Evolutionary conservation across 352 stramenopile genomes (phyloP).

Genomic region (Pythium aristosporum): DNA sequence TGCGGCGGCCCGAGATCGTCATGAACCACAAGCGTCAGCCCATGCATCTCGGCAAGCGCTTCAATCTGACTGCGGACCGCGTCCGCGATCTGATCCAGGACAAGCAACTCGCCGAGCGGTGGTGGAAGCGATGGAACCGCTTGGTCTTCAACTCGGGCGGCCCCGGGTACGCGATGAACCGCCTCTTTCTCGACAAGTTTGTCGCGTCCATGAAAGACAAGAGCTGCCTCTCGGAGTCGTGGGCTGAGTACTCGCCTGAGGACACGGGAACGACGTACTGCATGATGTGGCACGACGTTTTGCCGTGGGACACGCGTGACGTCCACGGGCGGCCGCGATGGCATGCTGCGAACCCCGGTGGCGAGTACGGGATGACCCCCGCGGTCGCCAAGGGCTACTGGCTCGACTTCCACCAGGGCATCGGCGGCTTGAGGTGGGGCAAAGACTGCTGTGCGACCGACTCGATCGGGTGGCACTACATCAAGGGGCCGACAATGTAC

Average conservation of each 20-base stretch:
- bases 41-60: conserved; percentile 83
- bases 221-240: conserved; percentile 60
- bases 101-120: conserved; percentile 63
- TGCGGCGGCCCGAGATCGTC: conserved; percentile 65
- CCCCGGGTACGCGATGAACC: conserved; percentile 79
- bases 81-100: conserved; percentile 40
- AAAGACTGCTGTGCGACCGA: conserved; percentile 59
- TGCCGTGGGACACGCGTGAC: conserved; percentile 74
- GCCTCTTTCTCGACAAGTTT: conserved; percentile 71
- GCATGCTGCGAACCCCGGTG: conserved; percentile 69
- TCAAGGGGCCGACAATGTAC: conserved; percentile 70
- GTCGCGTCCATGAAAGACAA: conserved; percentile 50
- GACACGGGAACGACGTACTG: conserved; percentile 82
- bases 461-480: conserved; percentile 79
- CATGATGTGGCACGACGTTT: conserved; percentile 81
- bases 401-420: conserved; percentile 73
- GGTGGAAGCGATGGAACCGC: conserved; percentile 53
- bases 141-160: conserved; percentile 87
- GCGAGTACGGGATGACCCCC: conserved; percentile 59
- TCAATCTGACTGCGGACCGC: conserved; percentile 64
- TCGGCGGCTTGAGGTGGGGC: conserved; percentile 62
- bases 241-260: conserved; percentile 71
- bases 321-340: conserved; percentile 63
- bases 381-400: conserved; percentile 55
- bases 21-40: conserved; percentile 48